Evolutionary conservation across 495 filamentous ascomycete genomes (phyloP).

Genomic region (Penicillium bovifimosum): DNA sequence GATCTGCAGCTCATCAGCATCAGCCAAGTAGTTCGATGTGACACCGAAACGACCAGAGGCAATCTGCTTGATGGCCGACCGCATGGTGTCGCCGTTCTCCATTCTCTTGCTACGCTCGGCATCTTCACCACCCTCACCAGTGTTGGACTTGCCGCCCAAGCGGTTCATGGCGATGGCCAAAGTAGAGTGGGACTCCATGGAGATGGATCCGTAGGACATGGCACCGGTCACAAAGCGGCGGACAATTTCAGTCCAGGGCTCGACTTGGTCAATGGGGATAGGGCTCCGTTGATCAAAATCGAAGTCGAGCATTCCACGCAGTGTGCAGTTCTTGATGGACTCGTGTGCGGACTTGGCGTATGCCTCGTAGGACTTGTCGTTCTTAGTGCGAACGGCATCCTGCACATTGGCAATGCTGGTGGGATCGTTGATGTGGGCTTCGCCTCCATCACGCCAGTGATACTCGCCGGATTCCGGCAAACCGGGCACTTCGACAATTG

Average conservation of each 20-base stretch:
- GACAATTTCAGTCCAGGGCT: slow-evolving; percentile 98
- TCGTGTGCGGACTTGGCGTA: slow-evolving; percentile 94
- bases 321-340: slow-evolving; percentile 95
- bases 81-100: slow-evolving; percentile 96
- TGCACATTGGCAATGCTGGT: slow-evolving; percentile 95
- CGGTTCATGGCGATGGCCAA: slow-evolving; percentile 97
- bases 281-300: slow-evolving; percentile 84
- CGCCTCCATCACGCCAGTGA: slow-evolving; percentile 98
- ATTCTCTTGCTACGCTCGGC: slow-evolving; percentile 81
- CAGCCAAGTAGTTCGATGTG: slow-evolving; percentile 95
- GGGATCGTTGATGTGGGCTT: slow-evolving; percentile 97
- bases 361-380: slow-evolving; percentile 99
- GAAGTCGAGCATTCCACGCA: slow-evolving; percentile 95
- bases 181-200: slow-evolving; percentile 98
- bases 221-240: slow-evolving; percentile 97
- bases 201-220: slow-evolving; percentile 99
- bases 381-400: slow-evolving; percentile 96
- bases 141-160: slow-evolving; percentile 97
- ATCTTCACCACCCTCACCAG: slow-evolving; percentile 97
- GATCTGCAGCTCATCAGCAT: slow-evolving; percentile 98
- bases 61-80: slow-evolving; percentile 98
- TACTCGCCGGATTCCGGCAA: slow-evolving; percentile 96
- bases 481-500: slow-evolving; percentile 73
- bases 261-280: slow-evolving; percentile 95
- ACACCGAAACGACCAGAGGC: slow-evolving; percentile 98